Base-by-base conservation (phyloP, 306 rosid genomes). In the Comarum palustre region DNA sequence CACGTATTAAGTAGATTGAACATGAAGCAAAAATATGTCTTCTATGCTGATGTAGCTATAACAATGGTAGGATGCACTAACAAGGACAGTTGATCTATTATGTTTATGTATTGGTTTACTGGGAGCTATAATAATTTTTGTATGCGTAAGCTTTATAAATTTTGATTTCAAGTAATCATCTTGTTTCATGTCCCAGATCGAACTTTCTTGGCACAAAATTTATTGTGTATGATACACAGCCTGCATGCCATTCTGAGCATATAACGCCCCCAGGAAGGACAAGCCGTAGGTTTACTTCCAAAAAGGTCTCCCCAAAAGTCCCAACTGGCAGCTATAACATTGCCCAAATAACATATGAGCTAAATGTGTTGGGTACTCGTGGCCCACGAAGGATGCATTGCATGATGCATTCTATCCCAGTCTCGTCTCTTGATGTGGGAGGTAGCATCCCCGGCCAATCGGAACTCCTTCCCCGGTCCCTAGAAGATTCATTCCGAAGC, bases 311-410 rank as follows among this genome's bases (percentile, higher is more conserved):
- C 4, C 97, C 98, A 1, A 91, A 90, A 85, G 92, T 94, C 68
- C 98, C 98, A 25, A 84, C 97, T 2, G 93, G 98, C 43, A 91
- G 89, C 81, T 94, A 86, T 83, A 85, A 86, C 80, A 88, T 94
- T 83, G 98, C 97, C n/a, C 93, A 90, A 81, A 85, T 94, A 79
- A 82, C 90, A 11, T 94, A 94, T 64, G 98, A 94, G 75, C 73
- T 94, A 57, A 94, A 94, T 8, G 98, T 94, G 68, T 84, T 94
- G 1, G 97, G 98, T 36, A 94, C 98, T 31, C 77, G 98, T 29
- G 98, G 98, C 52, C 98, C 98, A 4, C 80, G 98, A 77, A 89
- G 90, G 86, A 88, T 94, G 96, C 96, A 94, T 36, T 94, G 98
- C 80, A 79, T 85, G 8, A 85, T 94, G 97, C 94, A 89, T 73